Evolutionary conservation across 306 rosid genomes (phyloP).

Genomic region (Quercus glauca): DNA sequence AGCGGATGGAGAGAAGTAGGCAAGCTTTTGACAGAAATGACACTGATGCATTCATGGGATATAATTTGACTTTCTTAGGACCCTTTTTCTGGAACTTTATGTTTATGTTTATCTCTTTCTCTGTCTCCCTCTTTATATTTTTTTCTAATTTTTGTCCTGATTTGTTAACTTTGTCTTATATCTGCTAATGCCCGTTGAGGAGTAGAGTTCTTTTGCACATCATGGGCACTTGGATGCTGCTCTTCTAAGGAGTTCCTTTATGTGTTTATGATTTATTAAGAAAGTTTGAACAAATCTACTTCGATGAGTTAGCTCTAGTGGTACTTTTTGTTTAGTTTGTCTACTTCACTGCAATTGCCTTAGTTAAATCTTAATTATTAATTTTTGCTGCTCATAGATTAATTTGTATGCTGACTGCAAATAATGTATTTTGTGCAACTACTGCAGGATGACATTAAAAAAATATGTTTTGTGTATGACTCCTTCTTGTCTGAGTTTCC

Average conservation of each 20-base stretch:
- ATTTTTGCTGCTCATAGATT: constrained; percentile 15
- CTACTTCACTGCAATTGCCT: background rate
- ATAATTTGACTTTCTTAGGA: background rate
- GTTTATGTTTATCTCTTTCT: too few relatives aligned
- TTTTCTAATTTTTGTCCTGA: background rate
- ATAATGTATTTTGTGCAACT: constrained; percentile 19
- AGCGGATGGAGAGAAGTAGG: background rate
- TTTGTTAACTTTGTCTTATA: background rate
- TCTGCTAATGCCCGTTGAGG: background rate
- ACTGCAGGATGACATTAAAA: constrained; percentile 64
- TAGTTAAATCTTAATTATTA: background rate
- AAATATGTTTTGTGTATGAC: constrained; percentile 58
- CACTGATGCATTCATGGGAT: background rate
- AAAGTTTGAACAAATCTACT: background rate
- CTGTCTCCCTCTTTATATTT: too few relatives aligned
- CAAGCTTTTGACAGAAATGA: background rate
- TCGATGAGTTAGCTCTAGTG: background rate
- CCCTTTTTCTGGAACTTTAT: background rate
- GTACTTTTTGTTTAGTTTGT: constrained; percentile 9
- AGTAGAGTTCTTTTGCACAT: background rate
- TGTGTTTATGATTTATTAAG: background rate
- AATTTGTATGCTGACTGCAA: constrained; percentile 10
- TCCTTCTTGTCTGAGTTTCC: constrained; percentile 76
- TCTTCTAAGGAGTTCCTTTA: background rate
- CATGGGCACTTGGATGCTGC: background rate